Percentiles rank a stretch among this genome's conserved stretches.
These are phyloP conservation scores for Dothideomycetes sp. DNA, from an alignment of 2,329 filamentous ascomycete genomes.

Conservation along the genomic window DNA sequence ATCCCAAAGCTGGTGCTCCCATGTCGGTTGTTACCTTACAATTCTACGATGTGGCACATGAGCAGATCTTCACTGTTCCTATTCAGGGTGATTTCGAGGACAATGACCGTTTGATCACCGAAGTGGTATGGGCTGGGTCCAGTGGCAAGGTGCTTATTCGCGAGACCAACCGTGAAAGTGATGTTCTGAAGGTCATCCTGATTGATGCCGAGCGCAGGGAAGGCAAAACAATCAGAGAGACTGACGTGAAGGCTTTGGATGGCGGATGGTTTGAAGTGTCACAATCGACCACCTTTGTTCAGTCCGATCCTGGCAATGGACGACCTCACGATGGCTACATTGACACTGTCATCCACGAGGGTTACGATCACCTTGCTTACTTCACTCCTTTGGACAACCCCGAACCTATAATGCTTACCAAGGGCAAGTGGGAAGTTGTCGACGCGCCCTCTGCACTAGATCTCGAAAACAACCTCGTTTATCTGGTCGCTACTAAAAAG, in stretches of 20 bases:
- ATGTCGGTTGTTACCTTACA: conserved; percentile 83
- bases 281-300: conserved; percentile 75
- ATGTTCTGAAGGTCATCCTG: conserved; percentile 77
- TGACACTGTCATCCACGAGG: conserved; percentile 77
- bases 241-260: conserved; percentile 75
- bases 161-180: conserved; percentile 89
- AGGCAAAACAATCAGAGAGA: conserved; percentile 68
- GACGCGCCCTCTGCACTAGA: conserved; percentile 77
- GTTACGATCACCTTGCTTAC: conserved; percentile 86
- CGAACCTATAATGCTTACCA: conserved; percentile 75
- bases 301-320: conserved; percentile 67
- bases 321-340: conserved; percentile 75
- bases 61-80: conserved; percentile 69
- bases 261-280: conserved; percentile 97
- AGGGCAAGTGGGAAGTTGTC: conserved; percentile 86
- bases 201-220: conserved; percentile 67
- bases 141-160: conserved; percentile 71
- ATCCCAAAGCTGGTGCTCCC: conserved; percentile 88
- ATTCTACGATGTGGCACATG: conserved; percentile 75
- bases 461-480: conserved; percentile 74
- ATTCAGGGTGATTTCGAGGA: conserved; percentile 70
- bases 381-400: conserved; percentile 80
- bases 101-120: conserved; percentile 81
- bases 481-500: conserved; percentile 81
- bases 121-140: conserved; percentile 77